These are phyloP conservation scores for Oropetium thomaeum DNA, from an alignment of 176 grass and related monocot species.

Conservation along the genomic window DNA sequence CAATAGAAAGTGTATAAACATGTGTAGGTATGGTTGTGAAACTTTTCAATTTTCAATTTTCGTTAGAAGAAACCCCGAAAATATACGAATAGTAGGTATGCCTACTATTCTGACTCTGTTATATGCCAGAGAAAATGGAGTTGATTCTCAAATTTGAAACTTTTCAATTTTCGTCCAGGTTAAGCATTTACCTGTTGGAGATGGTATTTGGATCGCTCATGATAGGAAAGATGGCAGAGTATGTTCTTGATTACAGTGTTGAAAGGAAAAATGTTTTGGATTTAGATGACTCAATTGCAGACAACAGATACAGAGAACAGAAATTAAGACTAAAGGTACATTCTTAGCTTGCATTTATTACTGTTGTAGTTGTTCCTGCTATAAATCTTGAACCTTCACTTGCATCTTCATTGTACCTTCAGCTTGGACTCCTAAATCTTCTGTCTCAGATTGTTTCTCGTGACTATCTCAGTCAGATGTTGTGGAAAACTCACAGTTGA, in stretches of 20 bases:
- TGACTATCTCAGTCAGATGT: background rate
- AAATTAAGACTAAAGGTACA: slow-evolving; percentile 83
- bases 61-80: background rate
- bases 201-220: slow-evolving; percentile 80
- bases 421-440: slow-evolving; percentile 14
- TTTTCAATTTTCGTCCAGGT: slow-evolving; percentile 43
- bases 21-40: too few relatives aligned
- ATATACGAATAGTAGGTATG: background rate
- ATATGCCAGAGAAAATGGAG: background rate
- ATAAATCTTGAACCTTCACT: slow-evolving; percentile 1
- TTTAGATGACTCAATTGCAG: slow-evolving; percentile 65
- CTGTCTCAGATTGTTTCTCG: slow-evolving; percentile 4
- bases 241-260: slow-evolving; percentile 93
- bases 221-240: slow-evolving; percentile 53
- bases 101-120: background rate
- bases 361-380: background rate
- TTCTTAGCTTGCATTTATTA: slow-evolving; percentile 9
- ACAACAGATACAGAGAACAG: slow-evolving; percentile 92
- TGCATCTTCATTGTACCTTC: background rate
- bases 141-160: slow-evolving; percentile 32
- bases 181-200: slow-evolving; percentile 77
- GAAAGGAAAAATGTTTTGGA: slow-evolving; percentile 85
- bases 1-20: background rate
- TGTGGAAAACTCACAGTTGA: background rate
- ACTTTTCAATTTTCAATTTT: too few relatives aligned